Percentiles rank a stretch among this genome's conserved stretches.
These are phyloP conservation scores for Cicer pinnatifidum DNA, from an alignment of 306 rosid genomes.

Conservation along the genomic window DNA sequence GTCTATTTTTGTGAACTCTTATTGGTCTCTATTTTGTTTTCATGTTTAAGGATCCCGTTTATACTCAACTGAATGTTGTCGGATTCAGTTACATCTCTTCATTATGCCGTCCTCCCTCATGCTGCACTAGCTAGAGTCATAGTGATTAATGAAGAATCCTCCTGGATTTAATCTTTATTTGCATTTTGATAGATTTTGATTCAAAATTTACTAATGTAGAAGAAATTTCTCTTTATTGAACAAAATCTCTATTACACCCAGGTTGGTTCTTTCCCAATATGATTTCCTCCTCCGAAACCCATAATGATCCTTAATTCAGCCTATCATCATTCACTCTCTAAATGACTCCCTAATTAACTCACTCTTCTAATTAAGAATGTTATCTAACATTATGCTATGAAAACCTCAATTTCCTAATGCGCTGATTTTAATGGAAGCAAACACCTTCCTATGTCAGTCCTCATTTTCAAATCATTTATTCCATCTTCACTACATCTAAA, in stretches of 20 bases:
- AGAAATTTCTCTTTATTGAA: constrained; percentile 5
- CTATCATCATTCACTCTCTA: background rate
- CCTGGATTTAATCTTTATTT: constrained; percentile 25
- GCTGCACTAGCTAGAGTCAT: constrained; percentile 6
- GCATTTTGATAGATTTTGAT: constrained; percentile 4
- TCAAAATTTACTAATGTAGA: background rate
- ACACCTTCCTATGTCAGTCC: background rate
- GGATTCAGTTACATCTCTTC: constrained; percentile 16
- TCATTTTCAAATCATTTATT: background rate
- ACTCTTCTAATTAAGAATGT: background rate
- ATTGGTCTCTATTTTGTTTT: constrained; percentile 17
- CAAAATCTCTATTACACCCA: background rate
- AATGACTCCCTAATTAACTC: background rate
- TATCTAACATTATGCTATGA: background rate
- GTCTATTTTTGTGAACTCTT: constrained; percentile 37
- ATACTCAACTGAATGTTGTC: constrained; percentile 18
- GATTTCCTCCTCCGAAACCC: background rate
- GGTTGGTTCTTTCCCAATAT: background rate
- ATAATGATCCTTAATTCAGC: constrained; percentile 4
- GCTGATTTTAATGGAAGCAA: background rate
- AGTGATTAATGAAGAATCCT: background rate
- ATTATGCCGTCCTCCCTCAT: background rate
- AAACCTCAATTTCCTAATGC: constrained; percentile 3
- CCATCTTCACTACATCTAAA: background rate
- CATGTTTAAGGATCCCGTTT: background rate